Evolutionary conservation across 2,329 filamentous ascomycete species (phyloP), one percentile per base, ranked within the genome.

Genomic region (Hymenoscyphus scutula): DNA sequence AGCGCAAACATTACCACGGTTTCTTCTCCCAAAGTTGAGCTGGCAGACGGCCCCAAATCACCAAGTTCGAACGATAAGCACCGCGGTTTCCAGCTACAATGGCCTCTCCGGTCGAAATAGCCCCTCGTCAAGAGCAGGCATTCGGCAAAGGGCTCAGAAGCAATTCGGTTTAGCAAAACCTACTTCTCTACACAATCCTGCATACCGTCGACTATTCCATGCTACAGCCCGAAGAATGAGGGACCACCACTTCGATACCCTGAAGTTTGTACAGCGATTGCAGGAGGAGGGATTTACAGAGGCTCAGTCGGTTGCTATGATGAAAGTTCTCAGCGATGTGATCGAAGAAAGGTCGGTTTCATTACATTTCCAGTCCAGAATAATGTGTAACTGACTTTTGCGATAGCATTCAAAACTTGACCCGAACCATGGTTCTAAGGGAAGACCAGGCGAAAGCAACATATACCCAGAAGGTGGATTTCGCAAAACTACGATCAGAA

Each of bases 221-320:
- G 84, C 86, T 38, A 89, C 91, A 0, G 75, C 84, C 1, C 72
- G 77, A 41, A 83, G 79, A 58, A 74, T 76, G 59, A 85, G 90
- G 67, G 93, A 97, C 72, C 95, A 99, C 77, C 93, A 99, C 77
- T 99, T 99, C 75, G 95, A 99, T 77, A 99, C 95, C 0, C 84
- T 99, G 65, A 97, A 97, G 79, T 97, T 99, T 74, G 93, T 99
- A 45, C 91, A 97, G 78, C 84, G 91, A 59, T 81, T 99, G 48
- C 88, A 94, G 76, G 86, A 86, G 68, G 95, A 99, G 75, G 95
- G 95, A 0, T 97, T 98, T 76, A 97, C 92, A 27, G 94, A 98
- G 76, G 90, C 93, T 69, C 95, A 99, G 77, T 89, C 93, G 2
- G 92, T 92, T 29, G 94, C 95, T n/a, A 95, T 97, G 90, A 98